phyloP scores from a whole-genome alignment of 148 eudicot genomes.

The Rhododendron williamsianum region DNA sequence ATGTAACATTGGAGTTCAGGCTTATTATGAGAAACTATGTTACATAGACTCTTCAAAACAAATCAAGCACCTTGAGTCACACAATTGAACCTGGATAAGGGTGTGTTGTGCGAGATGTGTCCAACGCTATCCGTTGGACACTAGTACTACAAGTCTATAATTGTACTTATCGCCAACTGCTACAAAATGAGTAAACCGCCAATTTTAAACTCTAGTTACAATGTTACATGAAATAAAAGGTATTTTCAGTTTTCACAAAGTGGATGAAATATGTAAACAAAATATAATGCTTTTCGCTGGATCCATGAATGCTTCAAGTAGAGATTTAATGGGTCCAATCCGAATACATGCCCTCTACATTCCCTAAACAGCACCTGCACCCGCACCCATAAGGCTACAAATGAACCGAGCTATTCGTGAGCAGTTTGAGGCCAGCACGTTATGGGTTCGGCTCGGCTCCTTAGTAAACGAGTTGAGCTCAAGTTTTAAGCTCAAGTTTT shows the following conservation, averaged over 20 bases:
- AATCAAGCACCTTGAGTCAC: not conserved
- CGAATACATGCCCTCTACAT: not conserved
- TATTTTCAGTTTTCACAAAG: not conserved
- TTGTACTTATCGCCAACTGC: too few relatives aligned
- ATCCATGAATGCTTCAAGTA: not conserved
- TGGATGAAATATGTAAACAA: not conserved
- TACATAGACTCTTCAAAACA: not conserved
- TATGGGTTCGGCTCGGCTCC: not conserved
- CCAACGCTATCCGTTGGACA: too few relatives aligned
- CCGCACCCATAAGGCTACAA: not conserved
- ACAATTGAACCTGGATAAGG: not conserved
- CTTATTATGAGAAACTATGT: not conserved
- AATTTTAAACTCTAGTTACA: not conserved
- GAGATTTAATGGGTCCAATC: not conserved
- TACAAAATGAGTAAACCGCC: too few relatives aligned
- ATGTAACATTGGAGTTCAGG: not conserved
- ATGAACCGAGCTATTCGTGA: not conserved
- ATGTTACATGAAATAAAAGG: not conserved
- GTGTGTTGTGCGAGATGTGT: too few relatives aligned
- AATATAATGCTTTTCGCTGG: not conserved
- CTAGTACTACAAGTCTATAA: too few relatives aligned
- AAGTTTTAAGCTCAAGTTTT: not conserved
- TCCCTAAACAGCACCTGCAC: too few relatives aligned
- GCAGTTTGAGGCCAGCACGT: not conserved
- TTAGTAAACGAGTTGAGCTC: not conserved